These are phyloP conservation scores for Ophiocordyceps australis DNA, from an alignment of 2,329 filamentous ascomycete species.

Conservation along the genomic window DNA sequence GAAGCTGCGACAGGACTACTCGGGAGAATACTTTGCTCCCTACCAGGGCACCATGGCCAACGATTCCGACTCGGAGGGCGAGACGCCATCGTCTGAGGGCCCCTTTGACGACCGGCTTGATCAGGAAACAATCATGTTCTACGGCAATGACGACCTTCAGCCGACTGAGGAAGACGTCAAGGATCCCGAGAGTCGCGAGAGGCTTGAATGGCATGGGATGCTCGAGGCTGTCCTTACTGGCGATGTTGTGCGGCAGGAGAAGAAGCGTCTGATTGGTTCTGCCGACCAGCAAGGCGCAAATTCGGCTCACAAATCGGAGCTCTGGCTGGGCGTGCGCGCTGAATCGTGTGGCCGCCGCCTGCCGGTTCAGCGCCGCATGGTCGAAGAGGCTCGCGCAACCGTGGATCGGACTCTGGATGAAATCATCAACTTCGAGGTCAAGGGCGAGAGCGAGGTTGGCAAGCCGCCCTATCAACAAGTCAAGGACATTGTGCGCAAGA, in stretches of 20 bases:
- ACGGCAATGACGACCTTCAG: conserved; percentile 75
- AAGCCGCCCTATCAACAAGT: conserved; percentile 82
- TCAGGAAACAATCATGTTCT: conserved; percentile 83
- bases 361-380: conserved; percentile 67
- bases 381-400: conserved; percentile 64
- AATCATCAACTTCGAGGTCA: conserved; percentile 85
- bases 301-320: conserved; percentile 54
- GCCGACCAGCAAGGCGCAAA: conserved; percentile 37
- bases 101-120: conserved; percentile 79
- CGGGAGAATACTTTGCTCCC: conserved; percentile 51
- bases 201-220: conserved; percentile 97
- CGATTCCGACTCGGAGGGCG: conserved; percentile 78
- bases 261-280: conserved; percentile 80
- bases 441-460: conserved; percentile 79
- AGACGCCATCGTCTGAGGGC: conserved; percentile 71
- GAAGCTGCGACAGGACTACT: conserved; percentile 60
- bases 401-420: conserved; percentile 66
- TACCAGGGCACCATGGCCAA: conserved; percentile 42
- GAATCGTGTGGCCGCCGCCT: conserved; percentile 70
- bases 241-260: conserved; percentile 94
- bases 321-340: conserved; percentile 80
- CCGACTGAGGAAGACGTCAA: conserved; percentile 80
- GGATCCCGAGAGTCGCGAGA: conserved; percentile 73
- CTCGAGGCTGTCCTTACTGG: conserved; percentile 86
- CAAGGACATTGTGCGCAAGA: conserved; percentile 72